These are phyloP conservation scores for Termitomyces titanicus DNA, from an alignment of 768 basidiomycete species.

Conservation along the genomic window DNA sequence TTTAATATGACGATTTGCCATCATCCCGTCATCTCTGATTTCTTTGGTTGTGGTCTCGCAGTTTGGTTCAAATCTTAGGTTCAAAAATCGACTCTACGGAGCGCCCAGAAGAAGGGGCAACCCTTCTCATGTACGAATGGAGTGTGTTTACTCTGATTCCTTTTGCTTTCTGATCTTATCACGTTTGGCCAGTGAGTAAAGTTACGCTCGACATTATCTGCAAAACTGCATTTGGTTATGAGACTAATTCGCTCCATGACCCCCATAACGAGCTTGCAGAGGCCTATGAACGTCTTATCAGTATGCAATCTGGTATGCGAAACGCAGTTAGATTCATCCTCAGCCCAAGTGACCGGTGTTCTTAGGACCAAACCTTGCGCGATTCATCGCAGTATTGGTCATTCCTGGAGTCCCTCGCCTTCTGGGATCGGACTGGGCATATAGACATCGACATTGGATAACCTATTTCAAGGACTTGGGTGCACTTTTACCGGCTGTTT, in stretches of 20 bases:
- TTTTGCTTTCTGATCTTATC: neutral
- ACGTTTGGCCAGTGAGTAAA: constrained; percentile 37
- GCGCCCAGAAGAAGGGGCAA: constrained; percentile 21
- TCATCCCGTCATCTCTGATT: neutral
- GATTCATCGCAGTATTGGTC: constrained; percentile 29
- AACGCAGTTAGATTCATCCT: neutral
- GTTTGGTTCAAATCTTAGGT: constrained; percentile 36
- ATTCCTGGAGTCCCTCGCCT: constrained; percentile 34
- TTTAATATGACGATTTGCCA: constrained; percentile 15
- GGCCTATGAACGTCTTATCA: constrained; percentile 41
- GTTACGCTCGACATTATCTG: constrained; percentile 52
- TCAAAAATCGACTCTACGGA: constrained; percentile 24
- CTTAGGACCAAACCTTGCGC: constrained; percentile 29
- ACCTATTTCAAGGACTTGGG: constrained; percentile 18
- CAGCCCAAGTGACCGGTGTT: neutral
- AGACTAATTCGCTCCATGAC: constrained; percentile 39
- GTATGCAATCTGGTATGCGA: constrained; percentile 32
- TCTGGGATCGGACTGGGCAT: constrained; percentile 32
- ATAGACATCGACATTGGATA: constrained; percentile 29
- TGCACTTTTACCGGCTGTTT: constrained; percentile 2
- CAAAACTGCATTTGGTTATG: constrained; percentile 46
- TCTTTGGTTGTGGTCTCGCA: constrained; percentile 6
- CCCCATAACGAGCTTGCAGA: constrained; percentile 44
- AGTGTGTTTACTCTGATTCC: constrained; percentile 27
- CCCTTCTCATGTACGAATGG: constrained; percentile 42